These are phyloP conservation scores for Chaetomiaceae sp. DNA, from an alignment of 2,329 filamentous ascomycete species.

Conservation along the genomic window DNA sequence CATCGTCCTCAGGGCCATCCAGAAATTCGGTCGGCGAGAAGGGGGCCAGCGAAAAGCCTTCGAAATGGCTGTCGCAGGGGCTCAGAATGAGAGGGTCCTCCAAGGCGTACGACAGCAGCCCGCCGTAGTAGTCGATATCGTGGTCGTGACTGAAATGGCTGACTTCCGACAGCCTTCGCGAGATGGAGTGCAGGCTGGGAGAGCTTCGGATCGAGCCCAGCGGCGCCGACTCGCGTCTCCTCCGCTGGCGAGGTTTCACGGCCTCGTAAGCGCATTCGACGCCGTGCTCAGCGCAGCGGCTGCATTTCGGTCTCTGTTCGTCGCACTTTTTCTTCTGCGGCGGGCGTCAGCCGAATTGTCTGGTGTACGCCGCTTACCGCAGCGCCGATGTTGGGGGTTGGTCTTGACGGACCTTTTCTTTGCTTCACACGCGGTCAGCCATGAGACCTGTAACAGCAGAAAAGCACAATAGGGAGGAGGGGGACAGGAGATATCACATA, in stretches of 20 bases:
- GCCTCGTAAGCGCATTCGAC: constrained; percentile 46
- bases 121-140: neutral
- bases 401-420: constrained; percentile 44
- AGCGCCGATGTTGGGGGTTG: too few species aligned
- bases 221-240: constrained; percentile 31
- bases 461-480: neutral
- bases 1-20: constrained; percentile 1
- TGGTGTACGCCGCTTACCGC: too few species aligned
- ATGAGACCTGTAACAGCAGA: constrained; percentile 7
- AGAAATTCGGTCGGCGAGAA: constrained; percentile 10
- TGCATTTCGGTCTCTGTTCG: constrained; percentile 45
- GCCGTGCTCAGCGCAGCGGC: constrained; percentile 44
- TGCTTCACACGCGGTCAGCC: constrained; percentile 32
- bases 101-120: constrained; percentile 2
- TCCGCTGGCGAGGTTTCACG: constrained; percentile 38
- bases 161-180: constrained; percentile 18
- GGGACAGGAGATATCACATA: constrained; percentile 30
- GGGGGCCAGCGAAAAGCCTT: constrained; percentile 7
- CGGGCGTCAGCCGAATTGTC: constrained; percentile 3
- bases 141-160: constrained; percentile 16
- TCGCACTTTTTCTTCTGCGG: constrained; percentile 54
- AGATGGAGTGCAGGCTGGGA: neutral
- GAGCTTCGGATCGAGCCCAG: constrained; percentile 9
- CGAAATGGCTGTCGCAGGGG: constrained; percentile 13
- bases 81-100: constrained; percentile 14